Percentiles rank a stretch among this genome's conserved stretches.
phyloP scores from a whole-genome alignment of 345 rosid species.

The Populus pruinosa region DNA sequence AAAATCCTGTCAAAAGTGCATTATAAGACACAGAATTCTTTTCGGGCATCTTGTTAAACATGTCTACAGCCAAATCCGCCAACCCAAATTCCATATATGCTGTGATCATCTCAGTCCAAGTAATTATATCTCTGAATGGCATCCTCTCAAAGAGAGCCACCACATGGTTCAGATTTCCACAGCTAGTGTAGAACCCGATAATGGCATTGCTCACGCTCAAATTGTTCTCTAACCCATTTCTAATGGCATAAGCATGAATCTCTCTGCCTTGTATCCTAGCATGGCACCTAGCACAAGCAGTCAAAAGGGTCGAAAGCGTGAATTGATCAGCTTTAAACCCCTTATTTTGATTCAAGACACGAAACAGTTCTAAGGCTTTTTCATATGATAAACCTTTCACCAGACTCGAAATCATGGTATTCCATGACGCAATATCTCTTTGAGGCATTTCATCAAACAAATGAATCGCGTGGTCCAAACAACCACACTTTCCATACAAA shows the following conservation, averaged over 20 bases:
- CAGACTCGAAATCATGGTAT: constrained; percentile 61
- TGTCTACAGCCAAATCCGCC: constrained; percentile 56
- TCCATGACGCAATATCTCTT: constrained; percentile 67
- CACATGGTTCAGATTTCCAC: constrained; percentile 42
- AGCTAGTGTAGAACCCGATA: constrained; percentile 58
- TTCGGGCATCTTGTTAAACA: constrained; percentile 59
- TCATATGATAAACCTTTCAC: constrained; percentile 39
- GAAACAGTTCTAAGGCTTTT: constrained; percentile 48
- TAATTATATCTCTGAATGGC: constrained; percentile 51
- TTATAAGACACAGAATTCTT: constrained; percentile 58
- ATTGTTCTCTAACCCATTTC: constrained; percentile 46
- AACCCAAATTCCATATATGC: constrained; percentile 67
- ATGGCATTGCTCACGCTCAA: constrained; percentile 66
- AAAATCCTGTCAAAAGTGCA: constrained; percentile 66
- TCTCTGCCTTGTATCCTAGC: constrained; percentile 49
- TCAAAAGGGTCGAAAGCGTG: constrained; percentile 59
- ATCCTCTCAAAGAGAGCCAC: constrained; percentile 47
- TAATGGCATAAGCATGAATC: constrained; percentile 61
- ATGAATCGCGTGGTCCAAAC: constrained; percentile 35
- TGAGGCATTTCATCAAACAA: constrained; percentile 67
- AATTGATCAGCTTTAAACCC: constrained; percentile 47
- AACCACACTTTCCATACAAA: constrained; percentile 44
- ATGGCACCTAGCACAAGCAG: constrained; percentile 49
- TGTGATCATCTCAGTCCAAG: constrained; percentile 61
- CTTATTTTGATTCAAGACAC: constrained; percentile 30